These are phyloP conservation scores for Geoglossum cookeanum DNA, from an alignment of 2,329 filamentous ascomycete genomes.

Conservation along the genomic window DNA sequence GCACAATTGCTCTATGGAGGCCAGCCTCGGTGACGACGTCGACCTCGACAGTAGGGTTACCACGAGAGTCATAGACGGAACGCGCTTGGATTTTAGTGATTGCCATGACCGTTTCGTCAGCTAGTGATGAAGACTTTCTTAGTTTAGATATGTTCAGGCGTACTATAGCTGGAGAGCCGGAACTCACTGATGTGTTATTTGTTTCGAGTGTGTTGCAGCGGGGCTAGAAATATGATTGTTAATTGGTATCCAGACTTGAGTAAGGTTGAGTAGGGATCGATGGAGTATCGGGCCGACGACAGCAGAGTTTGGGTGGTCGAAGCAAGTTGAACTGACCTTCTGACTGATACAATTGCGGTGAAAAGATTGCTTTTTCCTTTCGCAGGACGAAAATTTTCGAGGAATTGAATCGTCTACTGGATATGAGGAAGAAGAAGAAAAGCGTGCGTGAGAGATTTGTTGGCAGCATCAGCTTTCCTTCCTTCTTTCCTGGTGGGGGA, in stretches of 20 bases:
- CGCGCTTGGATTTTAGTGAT: slow-evolving; percentile 82
- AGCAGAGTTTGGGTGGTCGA: not conserved
- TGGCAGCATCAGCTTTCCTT: not conserved
- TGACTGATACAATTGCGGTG: not conserved
- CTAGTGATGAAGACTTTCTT: slow-evolving; percentile 3
- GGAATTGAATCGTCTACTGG: not conserved
- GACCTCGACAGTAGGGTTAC: slow-evolving; percentile 97
- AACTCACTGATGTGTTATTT: not conserved
- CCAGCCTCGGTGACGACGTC: slow-evolving; percentile 92
- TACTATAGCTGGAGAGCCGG: not conserved
- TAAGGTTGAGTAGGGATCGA: not conserved
- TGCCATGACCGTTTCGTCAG: slow-evolving; percentile 45
- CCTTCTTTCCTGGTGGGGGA: slow-evolving; percentile 1
- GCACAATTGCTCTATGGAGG: slow-evolving; percentile 92
- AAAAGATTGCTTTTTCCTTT: slow-evolving; percentile 1
- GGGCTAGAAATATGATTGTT: not conserved
- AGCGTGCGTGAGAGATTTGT: not conserved
- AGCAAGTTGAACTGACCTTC: not conserved
- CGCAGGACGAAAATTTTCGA: not conserved
- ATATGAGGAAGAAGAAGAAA: not conserved
- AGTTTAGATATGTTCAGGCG: not conserved
- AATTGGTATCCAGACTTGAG: not conserved
- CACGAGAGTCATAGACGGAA: slow-evolving; percentile 95
- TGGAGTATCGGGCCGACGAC: not conserved
- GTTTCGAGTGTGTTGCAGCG: not conserved